Conservation (phyloP, 1,139 yeast species). For the Lodderomyces orthopsilosis region DNA sequence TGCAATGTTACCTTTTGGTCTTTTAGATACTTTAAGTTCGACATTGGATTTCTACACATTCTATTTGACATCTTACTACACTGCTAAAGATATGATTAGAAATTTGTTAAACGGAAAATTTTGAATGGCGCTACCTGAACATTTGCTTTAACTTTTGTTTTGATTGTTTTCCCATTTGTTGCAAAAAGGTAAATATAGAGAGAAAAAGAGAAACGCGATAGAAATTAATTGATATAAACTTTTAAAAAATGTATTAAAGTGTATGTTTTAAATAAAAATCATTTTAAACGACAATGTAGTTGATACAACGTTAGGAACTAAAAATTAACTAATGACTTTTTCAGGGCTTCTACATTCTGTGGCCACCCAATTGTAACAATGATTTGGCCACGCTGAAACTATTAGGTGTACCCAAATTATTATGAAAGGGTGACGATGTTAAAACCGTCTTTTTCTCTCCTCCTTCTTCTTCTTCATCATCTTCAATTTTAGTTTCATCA, state of each 20-base stretch:
- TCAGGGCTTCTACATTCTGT: slow-evolving; percentile 13
- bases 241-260: not conserved
- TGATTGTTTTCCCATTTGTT: not conserved
- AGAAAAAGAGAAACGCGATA: not conserved
- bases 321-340: not conserved
- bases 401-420: slow-evolving; percentile 45
- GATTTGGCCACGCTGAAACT: slow-evolving; percentile 49
- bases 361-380: slow-evolving; percentile 43
- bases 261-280: not conserved
- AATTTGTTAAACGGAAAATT: slow-evolving; percentile 70
- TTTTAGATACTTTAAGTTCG: slow-evolving; percentile 73
- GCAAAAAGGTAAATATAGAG: not conserved
- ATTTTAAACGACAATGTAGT: not conserved
- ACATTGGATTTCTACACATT: slow-evolving; percentile 77
- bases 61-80: slow-evolving; percentile 63
- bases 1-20: slow-evolving; percentile 94
- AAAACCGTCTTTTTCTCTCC: slow-evolving; percentile 16
- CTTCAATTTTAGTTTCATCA: slow-evolving; percentile 5
- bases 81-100: slow-evolving; percentile 73
- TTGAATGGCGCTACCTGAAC: slow-evolving; percentile 21
- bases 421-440: slow-evolving; percentile 33
- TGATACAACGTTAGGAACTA: slow-evolving; percentile 1
- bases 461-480: slow-evolving; percentile 7
- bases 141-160: not conserved
- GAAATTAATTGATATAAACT: not conserved